phyloP scores from a whole-genome alignment of 2,329 filamentous ascomycete genomes.

The Neofusicoccum kwambonambiense region DNA sequence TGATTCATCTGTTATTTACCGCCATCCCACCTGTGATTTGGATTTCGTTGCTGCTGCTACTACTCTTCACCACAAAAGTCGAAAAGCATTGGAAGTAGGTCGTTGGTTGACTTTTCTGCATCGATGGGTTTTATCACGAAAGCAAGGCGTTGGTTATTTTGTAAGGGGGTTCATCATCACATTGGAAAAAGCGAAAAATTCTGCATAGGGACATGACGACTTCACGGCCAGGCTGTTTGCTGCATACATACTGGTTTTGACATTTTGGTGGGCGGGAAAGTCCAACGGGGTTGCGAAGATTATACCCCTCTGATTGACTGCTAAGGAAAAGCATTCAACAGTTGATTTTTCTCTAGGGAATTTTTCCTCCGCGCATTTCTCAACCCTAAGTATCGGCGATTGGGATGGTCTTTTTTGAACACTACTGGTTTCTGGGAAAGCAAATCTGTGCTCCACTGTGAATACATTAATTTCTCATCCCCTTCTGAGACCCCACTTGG shows the following conservation, averaged over 20 bases:
- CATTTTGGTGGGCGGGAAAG: background rate
- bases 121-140: constrained; percentile 4
- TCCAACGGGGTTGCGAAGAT: background rate
- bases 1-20: background rate
- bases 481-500: no score
- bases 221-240: background rate
- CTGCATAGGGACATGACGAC: background rate
- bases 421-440: no score
- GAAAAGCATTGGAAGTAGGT: background rate
- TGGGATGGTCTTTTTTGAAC: no score
- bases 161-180: background rate
- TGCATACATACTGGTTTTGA: background rate
- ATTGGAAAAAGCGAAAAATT: constrained; percentile 5
- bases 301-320: background rate
- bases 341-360: background rate
- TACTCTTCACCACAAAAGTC: background rate
- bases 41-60: background rate
- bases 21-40: background rate
- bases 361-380: no score
- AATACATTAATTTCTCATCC: no score
- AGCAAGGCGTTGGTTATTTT: constrained; percentile 14
- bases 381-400: no score
- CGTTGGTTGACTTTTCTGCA: background rate
- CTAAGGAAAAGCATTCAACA: background rate
- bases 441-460: no score